A percentile compares a stretch with the other conserved stretches of the same genome.
Evolutionary conservation across 2,329 filamentous ascomycete genomes (phyloP).

Genomic region (Penicillium freii): DNA sequence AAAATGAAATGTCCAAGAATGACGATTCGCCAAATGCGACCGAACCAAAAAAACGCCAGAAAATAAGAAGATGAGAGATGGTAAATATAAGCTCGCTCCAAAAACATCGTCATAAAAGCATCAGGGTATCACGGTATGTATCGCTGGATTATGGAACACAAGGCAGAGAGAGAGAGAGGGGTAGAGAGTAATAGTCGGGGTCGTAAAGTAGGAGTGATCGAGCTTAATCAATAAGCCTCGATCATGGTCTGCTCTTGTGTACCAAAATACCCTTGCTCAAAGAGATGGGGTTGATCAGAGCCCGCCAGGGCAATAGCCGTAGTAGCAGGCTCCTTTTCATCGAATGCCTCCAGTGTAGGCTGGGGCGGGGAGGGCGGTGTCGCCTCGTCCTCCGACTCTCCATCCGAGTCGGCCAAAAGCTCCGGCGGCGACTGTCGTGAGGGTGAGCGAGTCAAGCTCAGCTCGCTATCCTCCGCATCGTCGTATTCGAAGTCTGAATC

Average conservation of each 20-base stretch:
- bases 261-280: conserved; percentile 52
- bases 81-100: conserved; percentile 8
- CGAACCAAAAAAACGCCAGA: conserved; percentile 22
- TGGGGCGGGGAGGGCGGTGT: conserved; percentile 68
- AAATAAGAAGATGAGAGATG: conserved; percentile 11
- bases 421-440: conserved; percentile 69
- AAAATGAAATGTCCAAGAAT: background rate
- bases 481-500: conserved; percentile 59
- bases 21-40: conserved; percentile 3
- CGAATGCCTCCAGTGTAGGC: conserved; percentile 58
- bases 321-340: conserved; percentile 54
- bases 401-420: conserved; percentile 66
- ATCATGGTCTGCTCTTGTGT: conserved; percentile 48
- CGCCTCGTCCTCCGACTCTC: conserved; percentile 65
- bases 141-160: conserved; percentile 22
- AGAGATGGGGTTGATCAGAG: conserved; percentile 42
- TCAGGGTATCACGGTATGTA: conserved; percentile 25
- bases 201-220: conserved; percentile 5
- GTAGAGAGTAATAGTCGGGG: background rate
- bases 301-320: conserved; percentile 40
- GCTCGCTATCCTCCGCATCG: conserved; percentile 60
- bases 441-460: conserved; percentile 66
- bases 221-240: conserved; percentile 45
- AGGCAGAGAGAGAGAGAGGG: conserved; percentile 12
- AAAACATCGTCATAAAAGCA: conserved; percentile 16